phyloP scores from a whole-genome alignment of 2,329 filamentous ascomycete genomes.

The Aspergillus eucalypticola region DNA sequence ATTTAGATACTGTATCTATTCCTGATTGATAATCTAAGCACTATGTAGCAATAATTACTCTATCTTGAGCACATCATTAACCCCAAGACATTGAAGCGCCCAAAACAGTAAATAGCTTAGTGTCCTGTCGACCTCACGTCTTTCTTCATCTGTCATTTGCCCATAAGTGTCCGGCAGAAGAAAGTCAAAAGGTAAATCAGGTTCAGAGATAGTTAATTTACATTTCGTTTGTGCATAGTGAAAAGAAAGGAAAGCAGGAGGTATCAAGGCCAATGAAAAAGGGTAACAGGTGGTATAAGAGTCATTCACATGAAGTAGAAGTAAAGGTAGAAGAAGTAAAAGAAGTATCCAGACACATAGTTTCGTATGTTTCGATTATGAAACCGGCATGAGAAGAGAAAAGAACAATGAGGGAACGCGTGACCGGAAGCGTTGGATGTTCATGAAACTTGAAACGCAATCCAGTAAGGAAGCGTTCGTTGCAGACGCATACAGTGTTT shows the following conservation, averaged over 20 bases:
- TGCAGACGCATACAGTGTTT: constrained; percentile 18
- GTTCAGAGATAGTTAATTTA: neutral
- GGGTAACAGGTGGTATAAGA: constrained; percentile 4
- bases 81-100: too few species aligned
- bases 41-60: too few species aligned
- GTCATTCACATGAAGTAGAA: constrained; percentile 14
- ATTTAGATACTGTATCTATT: too few species aligned
- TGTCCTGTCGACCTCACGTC: neutral
- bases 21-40: too few species aligned
- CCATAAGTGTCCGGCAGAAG: neutral
- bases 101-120: too few species aligned
- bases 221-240: neutral
- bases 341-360: neutral
- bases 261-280: neutral
- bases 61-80: too few species aligned
- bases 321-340: neutral
- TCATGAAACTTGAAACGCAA: neutral
- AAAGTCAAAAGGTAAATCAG: neutral
- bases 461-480: constrained; percentile 18
- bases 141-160: neutral
- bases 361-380: neutral
- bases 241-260: neutral
- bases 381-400: neutral
- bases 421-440: neutral
- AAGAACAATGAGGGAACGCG: neutral